phyloP scores from a whole-genome alignment of 2,329 filamentous ascomycete genomes.

The Tolypocladium pustulatum region DNA sequence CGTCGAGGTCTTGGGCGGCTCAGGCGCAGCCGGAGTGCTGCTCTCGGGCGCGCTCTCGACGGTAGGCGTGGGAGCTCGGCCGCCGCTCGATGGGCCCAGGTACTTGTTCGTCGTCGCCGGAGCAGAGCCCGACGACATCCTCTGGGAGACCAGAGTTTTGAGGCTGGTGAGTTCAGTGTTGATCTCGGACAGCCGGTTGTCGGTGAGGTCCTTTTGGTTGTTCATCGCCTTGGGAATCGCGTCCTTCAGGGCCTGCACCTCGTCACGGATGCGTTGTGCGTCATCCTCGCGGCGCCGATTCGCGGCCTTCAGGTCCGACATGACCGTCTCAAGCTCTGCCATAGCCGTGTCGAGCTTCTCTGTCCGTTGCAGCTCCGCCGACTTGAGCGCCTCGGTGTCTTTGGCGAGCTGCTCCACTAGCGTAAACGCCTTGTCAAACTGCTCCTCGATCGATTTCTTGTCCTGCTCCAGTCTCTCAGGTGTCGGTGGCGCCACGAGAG shows the following conservation, averaged over 20 bases:
- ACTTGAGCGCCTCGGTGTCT: slow-evolving; percentile 82
- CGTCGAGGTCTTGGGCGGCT: slow-evolving; percentile 20
- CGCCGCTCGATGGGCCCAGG: slow-evolving; percentile 13
- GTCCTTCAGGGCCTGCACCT: slow-evolving; percentile 73
- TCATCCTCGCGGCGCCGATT: slow-evolving; percentile 80
- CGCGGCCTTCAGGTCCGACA: slow-evolving; percentile 70
- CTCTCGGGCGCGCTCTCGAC: slow-evolving; percentile 9
- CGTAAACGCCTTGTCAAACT: slow-evolving; percentile 84
- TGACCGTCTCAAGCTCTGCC: slow-evolving; percentile 72
- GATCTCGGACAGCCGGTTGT: slow-evolving; percentile 73
- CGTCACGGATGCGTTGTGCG: slow-evolving; percentile 72
- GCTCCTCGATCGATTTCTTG: slow-evolving; percentile 83
- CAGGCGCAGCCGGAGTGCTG: slow-evolving; percentile 13
- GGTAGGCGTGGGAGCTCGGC: slow-evolving; percentile 12
- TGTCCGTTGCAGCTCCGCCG: slow-evolving; percentile 74
- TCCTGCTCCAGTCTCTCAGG: slow-evolving; percentile 90
- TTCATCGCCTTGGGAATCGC: slow-evolving; percentile 82
- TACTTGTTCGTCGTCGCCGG: slow-evolving; percentile 11
- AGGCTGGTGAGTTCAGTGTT: slow-evolving; percentile 82
- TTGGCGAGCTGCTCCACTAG: slow-evolving; percentile 85
- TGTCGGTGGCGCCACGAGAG: slow-evolving; percentile 85
- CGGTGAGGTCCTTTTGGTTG: slow-evolving; percentile 74
- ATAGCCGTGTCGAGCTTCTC: slow-evolving; percentile 74
- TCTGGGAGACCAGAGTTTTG: slow-evolving; percentile 69
- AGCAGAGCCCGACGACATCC: slow-evolving; percentile 35